A percentile compares a stretch with the other conserved stretches of the same genome.
Evolutionary conservation across 75 land plant species (phyloP).

Genomic region (Pseudotsuga menziesii): DNA sequence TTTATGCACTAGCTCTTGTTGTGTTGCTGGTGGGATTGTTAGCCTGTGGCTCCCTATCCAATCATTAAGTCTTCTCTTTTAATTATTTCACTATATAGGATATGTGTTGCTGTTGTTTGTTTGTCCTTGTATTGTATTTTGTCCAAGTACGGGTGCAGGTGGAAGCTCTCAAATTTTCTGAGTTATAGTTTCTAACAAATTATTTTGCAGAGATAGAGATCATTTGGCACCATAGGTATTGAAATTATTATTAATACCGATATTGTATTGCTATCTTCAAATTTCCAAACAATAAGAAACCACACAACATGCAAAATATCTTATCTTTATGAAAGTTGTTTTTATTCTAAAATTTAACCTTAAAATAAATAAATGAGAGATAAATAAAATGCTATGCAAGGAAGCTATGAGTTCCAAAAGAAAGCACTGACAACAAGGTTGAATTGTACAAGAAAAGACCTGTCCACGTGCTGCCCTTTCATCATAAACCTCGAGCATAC

Average conservation of each 20-base stretch:
- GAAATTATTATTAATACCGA: background rate
- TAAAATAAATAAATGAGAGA: background rate
- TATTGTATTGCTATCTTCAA: background rate
- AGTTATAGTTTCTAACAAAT: too few relatives aligned
- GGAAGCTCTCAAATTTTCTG: too few relatives aligned
- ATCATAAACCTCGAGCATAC: slow-evolving; percentile 65
- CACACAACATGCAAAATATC: background rate
- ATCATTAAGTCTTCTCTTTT: too few relatives aligned
- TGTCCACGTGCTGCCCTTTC: slow-evolving; percentile 85
- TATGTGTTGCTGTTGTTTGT: too few relatives aligned
- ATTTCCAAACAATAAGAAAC: background rate
- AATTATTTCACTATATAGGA: too few relatives aligned
- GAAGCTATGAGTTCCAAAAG: slow-evolving; percentile 2
- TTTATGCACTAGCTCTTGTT: too few relatives aligned
- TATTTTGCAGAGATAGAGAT: too few relatives aligned
- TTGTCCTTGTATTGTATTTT: too few relatives aligned
- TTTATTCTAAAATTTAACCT: background rate
- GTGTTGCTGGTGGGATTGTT: too few relatives aligned
- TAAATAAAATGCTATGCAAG: background rate
- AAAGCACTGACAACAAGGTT: slow-evolving; percentile 4
- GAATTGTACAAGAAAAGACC: slow-evolving; percentile 34
- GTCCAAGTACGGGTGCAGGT: too few relatives aligned
- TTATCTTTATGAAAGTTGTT: background rate
- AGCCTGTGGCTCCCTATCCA: too few relatives aligned
- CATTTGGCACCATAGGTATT: too few relatives aligned